Conservation (phyloP, 305 asterid genomes). For the Fraxinus nigra region DNA sequence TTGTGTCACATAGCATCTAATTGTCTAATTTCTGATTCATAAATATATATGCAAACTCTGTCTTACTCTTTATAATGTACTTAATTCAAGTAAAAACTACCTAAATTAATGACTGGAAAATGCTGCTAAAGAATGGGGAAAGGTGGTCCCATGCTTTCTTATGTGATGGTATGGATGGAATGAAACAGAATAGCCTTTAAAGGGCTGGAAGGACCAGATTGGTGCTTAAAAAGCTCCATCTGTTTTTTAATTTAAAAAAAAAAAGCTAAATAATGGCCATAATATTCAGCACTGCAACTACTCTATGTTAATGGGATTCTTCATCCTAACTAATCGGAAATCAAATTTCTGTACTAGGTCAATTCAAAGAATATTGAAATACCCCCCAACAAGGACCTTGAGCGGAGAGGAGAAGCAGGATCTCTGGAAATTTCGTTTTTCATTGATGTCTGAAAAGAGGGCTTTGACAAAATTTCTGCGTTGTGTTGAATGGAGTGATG, state of each 20-base stretch:
- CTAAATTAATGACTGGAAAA: not conserved
- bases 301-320: conserved; percentile 3
- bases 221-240: not conserved
- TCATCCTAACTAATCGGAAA: conserved; percentile 25
- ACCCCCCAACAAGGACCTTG: conserved; percentile 95
- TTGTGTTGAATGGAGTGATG: conserved; percentile 98
- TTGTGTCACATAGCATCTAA: not conserved
- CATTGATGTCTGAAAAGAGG: conserved; percentile 91
- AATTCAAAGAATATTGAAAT: conserved; percentile 85
- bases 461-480: conserved; percentile 91
- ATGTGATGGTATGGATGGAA: not conserved
- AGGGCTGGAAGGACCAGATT: not conserved
- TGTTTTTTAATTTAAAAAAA: not conserved
- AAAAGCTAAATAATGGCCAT: not conserved
- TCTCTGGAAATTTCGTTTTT: conserved; percentile 96
- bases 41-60: not conserved
- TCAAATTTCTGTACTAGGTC: conserved; percentile 54
- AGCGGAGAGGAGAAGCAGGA: conserved; percentile 97
- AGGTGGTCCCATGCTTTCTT: not conserved
- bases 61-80: not conserved
- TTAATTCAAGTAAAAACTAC: conserved; percentile 8
- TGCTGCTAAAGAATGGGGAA: not conserved
- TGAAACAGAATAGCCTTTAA: not conserved
- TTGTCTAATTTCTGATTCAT: conserved; percentile 1
- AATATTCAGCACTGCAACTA: not conserved